These are phyloP conservation scores for Huntiella savannae DNA, from an alignment of 2,329 filamentous ascomycete species.

Conservation along the genomic window DNA sequence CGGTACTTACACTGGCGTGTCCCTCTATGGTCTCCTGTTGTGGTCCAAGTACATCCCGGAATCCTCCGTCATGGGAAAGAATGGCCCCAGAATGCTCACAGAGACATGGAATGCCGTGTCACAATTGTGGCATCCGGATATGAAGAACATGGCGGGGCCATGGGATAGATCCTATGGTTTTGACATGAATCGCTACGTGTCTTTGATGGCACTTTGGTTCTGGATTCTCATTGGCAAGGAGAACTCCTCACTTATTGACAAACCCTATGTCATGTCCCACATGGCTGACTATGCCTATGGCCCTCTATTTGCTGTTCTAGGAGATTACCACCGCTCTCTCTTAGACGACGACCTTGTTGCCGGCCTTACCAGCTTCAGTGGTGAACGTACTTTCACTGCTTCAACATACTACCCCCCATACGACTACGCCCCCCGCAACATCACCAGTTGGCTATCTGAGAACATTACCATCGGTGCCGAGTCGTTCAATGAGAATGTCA, in stretches of 20 bases:
- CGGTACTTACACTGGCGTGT: slow-evolving; percentile 43
- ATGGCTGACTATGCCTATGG: slow-evolving; percentile 38
- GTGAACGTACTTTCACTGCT: slow-evolving; percentile 31
- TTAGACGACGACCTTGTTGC: slow-evolving; percentile 23
- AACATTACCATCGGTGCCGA: slow-evolving; percentile 41
- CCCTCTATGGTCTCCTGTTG: slow-evolving; percentile 36
- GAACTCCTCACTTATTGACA: slow-evolving; percentile 18
- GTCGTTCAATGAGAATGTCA: slow-evolving; percentile 33
- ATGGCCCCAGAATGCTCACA: slow-evolving; percentile 31
- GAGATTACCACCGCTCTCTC: slow-evolving; percentile 28
- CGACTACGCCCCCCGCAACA: slow-evolving; percentile 36
- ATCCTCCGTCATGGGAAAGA: slow-evolving; percentile 32
- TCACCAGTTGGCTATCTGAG: slow-evolving; percentile 36
- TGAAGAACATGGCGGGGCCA: slow-evolving; percentile 43
- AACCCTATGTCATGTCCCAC: slow-evolving; percentile 37
- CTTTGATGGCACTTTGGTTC: slow-evolving; percentile 35
- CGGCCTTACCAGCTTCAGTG: slow-evolving; percentile 27
- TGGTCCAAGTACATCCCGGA: slow-evolving; percentile 40
- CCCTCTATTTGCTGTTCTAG: slow-evolving; percentile 35
- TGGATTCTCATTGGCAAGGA: slow-evolving; percentile 37
- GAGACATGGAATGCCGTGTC: slow-evolving; percentile 33
- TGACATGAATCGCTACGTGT: slow-evolving; percentile 42
- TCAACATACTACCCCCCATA: slow-evolving; percentile 39
- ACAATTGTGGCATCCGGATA: slow-evolving; percentile 35
- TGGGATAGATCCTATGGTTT: slow-evolving; percentile 46